These are phyloP conservation scores for Claviceps africana DNA, from an alignment of 2,329 filamentous ascomycete species.

Conservation along the genomic window DNA sequence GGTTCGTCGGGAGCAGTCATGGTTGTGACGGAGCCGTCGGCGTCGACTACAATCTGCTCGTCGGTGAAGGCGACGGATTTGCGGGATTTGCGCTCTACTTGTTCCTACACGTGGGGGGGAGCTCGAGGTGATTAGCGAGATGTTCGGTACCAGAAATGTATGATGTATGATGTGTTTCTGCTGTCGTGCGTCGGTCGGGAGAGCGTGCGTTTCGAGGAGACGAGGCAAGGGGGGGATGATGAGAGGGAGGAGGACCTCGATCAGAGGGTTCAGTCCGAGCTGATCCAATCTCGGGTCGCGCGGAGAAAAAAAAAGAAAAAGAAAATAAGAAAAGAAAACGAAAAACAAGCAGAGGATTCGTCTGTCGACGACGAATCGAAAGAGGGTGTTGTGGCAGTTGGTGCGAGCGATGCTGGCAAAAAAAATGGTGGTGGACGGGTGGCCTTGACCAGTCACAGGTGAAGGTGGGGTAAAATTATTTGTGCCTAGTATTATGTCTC, in stretches of 20 bases:
- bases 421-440: neutral
- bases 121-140: neutral
- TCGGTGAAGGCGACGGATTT: constrained; percentile 93
- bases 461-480: constrained; percentile 8
- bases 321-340: too few relatives aligned
- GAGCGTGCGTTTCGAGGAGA: neutral
- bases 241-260: neutral
- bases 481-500: neutral
- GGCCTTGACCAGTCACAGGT: constrained; percentile 5
- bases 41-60: constrained; percentile 74
- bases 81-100: constrained; percentile 54
- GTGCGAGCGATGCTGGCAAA: constrained; percentile 2
- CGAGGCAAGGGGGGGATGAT: neutral
- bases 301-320: too few relatives aligned
- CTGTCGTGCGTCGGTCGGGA: neutral
- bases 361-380: neutral
- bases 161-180: too few relatives aligned
- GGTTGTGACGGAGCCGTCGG: constrained; percentile 73
- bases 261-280: neutral
- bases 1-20: constrained; percentile 58
- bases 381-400: constrained; percentile 1
- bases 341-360: neutral
- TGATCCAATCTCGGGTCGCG: neutral
- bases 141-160: too few relatives aligned
- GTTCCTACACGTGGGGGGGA: constrained; percentile 8